Base-by-base conservation (phyloP, 192 early-diverging fungal species). In the Coemansia sp. region DNA sequence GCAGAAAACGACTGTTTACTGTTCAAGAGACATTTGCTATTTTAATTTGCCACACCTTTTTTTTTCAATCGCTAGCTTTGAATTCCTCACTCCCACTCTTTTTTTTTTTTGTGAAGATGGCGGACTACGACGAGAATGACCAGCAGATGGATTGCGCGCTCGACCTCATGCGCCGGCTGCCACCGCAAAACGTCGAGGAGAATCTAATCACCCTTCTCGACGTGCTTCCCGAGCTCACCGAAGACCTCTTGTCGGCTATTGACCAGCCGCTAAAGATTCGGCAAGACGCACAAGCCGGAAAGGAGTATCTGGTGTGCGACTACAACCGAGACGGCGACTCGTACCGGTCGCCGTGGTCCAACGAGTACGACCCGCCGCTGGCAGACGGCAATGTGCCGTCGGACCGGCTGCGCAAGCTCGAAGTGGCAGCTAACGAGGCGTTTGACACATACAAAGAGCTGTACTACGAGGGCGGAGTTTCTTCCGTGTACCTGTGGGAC, bases 271-370 rank as follows among this genome's bases (percentile, higher is more conserved):
- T 99, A 29, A 90, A 90, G 65, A 80, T 92, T 22, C 82, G 86
- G 54, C 86, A 78, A 35, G 96, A 95, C 74, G 66, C 65, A 25
- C 74, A 79, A 40, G 85, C 88, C 15, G 92, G 92, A 39, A 90
- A 85, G 49, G 93, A 95, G 47, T 99, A 95, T 62, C 83, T 99
- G 14, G 70, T 90, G 6, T 98, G 94, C 66, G 95, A 97, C 70
- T 99, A 97, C 77, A 99, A 99, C 85, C 85, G 95, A n/a, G 95
- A 98, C 79, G 93, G 92, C 4, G 91, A 97, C 71, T 93, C 91
- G 20, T 96, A 94, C 75, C 83, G 97, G 67, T 99, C 97, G 15
- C 97, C 97, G 41, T 98, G 96, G 96, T 94, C 94, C 19, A 95
- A 96, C 73, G 89, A 95, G 64, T 99, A 94, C 74, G 92, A 95